Base-by-base conservation (phyloP, 805 yeast genomes). In the Lachancea cidri region DNA sequence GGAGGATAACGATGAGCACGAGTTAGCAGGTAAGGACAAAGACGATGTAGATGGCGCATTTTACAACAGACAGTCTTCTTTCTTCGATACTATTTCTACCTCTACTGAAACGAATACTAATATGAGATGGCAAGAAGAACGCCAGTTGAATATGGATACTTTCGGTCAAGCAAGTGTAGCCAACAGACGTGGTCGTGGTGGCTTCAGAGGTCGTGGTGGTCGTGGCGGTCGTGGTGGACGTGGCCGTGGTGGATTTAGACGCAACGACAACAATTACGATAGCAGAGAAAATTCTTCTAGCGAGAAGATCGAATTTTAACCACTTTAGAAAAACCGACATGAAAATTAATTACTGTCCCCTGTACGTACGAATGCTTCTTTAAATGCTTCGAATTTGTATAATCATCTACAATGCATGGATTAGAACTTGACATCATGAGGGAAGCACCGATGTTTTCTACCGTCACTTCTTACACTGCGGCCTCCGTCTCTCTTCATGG, bases 41-140 rank as follows among this genome's bases (percentile, higher is more conserved):
- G 47, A 40, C 2, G 46, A 45, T 17, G 45, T 30, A 14, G 45
- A 39, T 14, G 50, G 41, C 16, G 20, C 32, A 9, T 76, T 72
- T 20, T 93, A 93, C 68, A 76, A 88, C 67, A 87, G 81, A 62
- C 74, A 76, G 55, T 77, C 87, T 11, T 88, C 97, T 1, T 91
- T 93, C 63, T 91, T 91, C 57, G 98, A 93, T 64, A 77, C 76
- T 46, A 77, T 91, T 43, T 83, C 95, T 8, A 76, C 87, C 8
- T 80, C 87, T 3, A 64, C 80, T 29, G 75, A 73, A 39, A 72
- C 72, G 36, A 56, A 64, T 18, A 56, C 61, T 6, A 61, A 59
- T 20, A 68, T 78, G 76, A 74, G 79, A 55, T 82, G 94, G 80
- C 67, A 73, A 35, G 84, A 81, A 50, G 95, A 86, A 55, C 80